Conservation (phyloP, 2,329 filamentous ascomycete genomes). For the Hypocrella siamensis region DNA sequence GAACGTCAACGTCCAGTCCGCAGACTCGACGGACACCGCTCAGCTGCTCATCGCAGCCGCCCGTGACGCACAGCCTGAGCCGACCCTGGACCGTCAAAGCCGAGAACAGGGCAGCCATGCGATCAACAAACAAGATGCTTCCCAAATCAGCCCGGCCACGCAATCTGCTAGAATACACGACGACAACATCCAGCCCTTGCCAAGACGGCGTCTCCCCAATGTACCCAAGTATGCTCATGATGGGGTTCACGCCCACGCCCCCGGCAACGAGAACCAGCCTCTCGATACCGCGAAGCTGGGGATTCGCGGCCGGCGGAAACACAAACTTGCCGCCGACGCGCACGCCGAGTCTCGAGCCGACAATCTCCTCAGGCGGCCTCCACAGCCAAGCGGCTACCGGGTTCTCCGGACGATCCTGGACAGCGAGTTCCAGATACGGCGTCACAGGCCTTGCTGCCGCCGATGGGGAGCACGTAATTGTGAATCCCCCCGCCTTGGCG, state of each 20-base stretch:
- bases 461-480: conserved; percentile 63
- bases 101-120: conserved; percentile 24
- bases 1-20: conserved; percentile 6
- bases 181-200: conserved; percentile 26
- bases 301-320: conserved; percentile 44
- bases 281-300: conserved; percentile 29
- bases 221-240: conserved; percentile 57
- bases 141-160: conserved; percentile 10
- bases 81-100: conserved; percentile 20
- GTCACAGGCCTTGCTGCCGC: conserved; percentile 22
- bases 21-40: neutral
- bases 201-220: conserved; percentile 22
- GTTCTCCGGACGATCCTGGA: conserved; percentile 57
- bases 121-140: conserved; percentile 27
- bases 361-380: conserved; percentile 36
- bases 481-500: conserved; percentile 67
- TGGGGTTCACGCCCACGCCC: conserved; percentile 69
- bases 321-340: conserved; percentile 70
- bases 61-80: conserved; percentile 32
- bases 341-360: conserved; percentile 44
- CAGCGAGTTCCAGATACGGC: conserved; percentile 58
- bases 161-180: conserved; percentile 46
- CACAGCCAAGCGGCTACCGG: conserved; percentile 66
- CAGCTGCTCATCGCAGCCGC: conserved; percentile 2
- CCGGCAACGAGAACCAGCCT: conserved; percentile 63